Conservation (phyloP, 2,329 filamentous ascomycete species). For the Penicillium sp. region DNA sequence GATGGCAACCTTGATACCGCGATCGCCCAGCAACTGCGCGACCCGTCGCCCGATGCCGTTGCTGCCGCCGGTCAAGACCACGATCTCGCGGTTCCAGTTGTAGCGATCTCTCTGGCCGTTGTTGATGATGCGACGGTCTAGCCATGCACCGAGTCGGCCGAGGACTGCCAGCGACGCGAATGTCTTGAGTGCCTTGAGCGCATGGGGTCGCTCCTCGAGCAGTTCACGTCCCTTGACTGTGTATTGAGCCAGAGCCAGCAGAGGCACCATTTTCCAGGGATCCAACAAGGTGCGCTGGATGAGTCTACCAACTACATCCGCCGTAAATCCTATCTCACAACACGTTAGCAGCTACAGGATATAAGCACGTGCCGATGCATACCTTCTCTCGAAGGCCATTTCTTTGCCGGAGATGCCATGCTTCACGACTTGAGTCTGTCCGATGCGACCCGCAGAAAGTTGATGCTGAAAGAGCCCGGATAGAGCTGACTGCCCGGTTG, state of each 20-base stretch:
- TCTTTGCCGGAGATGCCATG: slow-evolving; percentile 16
- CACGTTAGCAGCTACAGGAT: neutral
- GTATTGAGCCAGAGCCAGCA: slow-evolving; percentile 62
- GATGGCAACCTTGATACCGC: slow-evolving; percentile 66
- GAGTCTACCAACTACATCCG: slow-evolving; percentile 59
- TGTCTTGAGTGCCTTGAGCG: slow-evolving; percentile 53
- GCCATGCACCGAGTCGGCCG: slow-evolving; percentile 49
- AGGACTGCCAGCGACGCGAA: slow-evolving; percentile 55
- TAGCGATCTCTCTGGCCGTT: slow-evolving; percentile 39
- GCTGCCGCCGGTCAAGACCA: slow-evolving; percentile 72
- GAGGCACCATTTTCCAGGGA: slow-evolving; percentile 61
- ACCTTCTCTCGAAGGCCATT: slow-evolving; percentile 37
- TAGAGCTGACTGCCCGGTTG: neutral
- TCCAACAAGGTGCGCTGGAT: slow-evolving; percentile 63
- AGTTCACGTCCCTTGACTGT: slow-evolving; percentile 61
- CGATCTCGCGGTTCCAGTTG: slow-evolving; percentile 65
- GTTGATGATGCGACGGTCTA: slow-evolving; percentile 52
- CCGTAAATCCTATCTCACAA: slow-evolving; percentile 49
- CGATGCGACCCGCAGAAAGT: neutral
- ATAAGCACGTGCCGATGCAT: neutral
- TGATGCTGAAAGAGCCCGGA: neutral
- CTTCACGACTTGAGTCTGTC: neutral
- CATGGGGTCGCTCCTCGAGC: slow-evolving; percentile 51
- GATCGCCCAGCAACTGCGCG: slow-evolving; percentile 63
- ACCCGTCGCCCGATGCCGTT: slow-evolving; percentile 69